Evolutionary conservation across 2,329 filamentous ascomycete species (phyloP).

Genomic region (Colletotrichum sp.): DNA sequence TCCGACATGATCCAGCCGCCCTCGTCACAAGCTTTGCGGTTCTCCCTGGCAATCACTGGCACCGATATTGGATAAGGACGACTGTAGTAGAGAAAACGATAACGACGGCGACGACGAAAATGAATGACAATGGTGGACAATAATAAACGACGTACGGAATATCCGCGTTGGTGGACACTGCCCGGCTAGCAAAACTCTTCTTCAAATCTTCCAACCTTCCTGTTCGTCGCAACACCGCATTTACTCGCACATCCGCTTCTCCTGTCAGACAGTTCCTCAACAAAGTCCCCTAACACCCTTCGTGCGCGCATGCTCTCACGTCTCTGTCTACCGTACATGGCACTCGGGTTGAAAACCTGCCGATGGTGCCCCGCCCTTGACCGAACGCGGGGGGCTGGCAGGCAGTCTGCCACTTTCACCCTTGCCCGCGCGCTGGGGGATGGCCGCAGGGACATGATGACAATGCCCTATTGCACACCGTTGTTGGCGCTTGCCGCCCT

Average conservation of each 20-base stretch:
- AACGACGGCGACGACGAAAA: no score
- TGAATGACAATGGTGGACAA: no score
- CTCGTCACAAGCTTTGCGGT: background rate
- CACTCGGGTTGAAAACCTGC: background rate
- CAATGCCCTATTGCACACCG: background rate
- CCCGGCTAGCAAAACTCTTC: background rate
- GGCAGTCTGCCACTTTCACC: background rate
- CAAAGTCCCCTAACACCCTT: background rate
- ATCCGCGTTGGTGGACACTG: no score
- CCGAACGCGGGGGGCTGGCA: conserved; percentile 14
- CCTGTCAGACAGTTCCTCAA: background rate
- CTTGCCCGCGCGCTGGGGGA: background rate
- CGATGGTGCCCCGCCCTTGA: conserved; percentile 2
- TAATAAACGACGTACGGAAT: no score
- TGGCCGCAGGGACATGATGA: background rate
- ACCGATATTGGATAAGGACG: background rate
- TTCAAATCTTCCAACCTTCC: background rate
- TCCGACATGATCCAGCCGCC: background rate
- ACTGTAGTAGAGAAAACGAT: no score
- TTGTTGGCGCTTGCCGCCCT: background rate
- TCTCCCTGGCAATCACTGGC: background rate
- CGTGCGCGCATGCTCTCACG: background rate
- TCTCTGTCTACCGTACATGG: background rate
- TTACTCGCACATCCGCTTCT: background rate
- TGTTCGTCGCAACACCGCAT: background rate